Evolutionary conservation across 2,329 filamentous ascomycete species (phyloP), one percentile per base, ranked within the genome.

Genomic region (Fusarium tanahbumbuense): DNA sequence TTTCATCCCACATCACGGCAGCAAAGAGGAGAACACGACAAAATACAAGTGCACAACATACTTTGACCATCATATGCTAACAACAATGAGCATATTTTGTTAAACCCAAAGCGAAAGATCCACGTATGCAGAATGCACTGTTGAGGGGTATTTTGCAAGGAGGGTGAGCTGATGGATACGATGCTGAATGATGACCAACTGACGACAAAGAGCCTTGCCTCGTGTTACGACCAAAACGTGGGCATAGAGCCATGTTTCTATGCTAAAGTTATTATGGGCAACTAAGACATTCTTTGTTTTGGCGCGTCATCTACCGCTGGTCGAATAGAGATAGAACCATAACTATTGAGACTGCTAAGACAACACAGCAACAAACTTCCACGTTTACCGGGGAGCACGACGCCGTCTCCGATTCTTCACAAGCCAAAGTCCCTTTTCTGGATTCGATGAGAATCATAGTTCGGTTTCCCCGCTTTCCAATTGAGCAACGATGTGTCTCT

Each of bases 151-250:
- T 53, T 37, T 52, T 53, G 18, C 34, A 63, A 48, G 50, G 42
- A 48, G 53, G 44, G 34, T 70, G 67, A 64, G 40, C 28, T 63
- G 50, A 60, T 67, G 57, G 40, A 59, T 56, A 42, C 47, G 47
- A 40, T 34, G 30, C 18, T 47, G 50, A n/a, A 56, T 70, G 68
- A 71, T 70, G 68, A 57, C 55, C 44, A 56, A 42, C 58, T 64
- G 60, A 69, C 67, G 58, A 50, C 54, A 45, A 54, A 34, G 23
- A 28, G 15, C 10, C 44, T 56, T 47, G 15, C 10, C 44, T 56
- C 50, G 55, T 68, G 54, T 64, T 45, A 49, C 56, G 63, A 28
- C 40, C 49, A 60, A 59, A 68, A 60, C 59, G 30, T 48, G 52
- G 63, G 48, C 20, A 48, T 44, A 49, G 16, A 44, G 23, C 25